Evolutionary conservation across 2,329 filamentous ascomycete genomes (phyloP), one percentile per base, ranked within the genome.

Genomic region (Cladosporium sp.): DNA sequence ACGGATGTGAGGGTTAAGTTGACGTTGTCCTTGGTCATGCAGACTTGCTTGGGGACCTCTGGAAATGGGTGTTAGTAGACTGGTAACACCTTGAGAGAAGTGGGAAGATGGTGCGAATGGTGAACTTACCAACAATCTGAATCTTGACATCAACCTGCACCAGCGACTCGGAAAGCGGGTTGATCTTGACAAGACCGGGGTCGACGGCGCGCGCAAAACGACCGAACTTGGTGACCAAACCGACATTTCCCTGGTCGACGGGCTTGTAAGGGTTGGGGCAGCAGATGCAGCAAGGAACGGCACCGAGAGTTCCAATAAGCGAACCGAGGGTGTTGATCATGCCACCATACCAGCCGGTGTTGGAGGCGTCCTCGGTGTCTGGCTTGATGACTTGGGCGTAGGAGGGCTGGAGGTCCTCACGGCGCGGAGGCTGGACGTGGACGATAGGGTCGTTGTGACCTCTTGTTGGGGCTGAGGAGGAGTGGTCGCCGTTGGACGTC

Each of bases 1-100:
- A 98, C 93, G 5, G 88, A 95, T 41, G 91, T 97, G 59, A 98
- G 78, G 62, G 91, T 85, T 36, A 98, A 78, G 39, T 88, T 95
- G 56, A 97, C 93, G 64, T 98, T 98, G 78, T 98, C 93, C 76
- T 97, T 97, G 69, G 93, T 98, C 91, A 98, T 98, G 78, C 93
- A 97, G 55, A 92, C 83, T 72, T 98, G 93, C 72, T 91, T 84
- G 15, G 92, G 92, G 19, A 98, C 93, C 76, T 98, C 86, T 45
- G 42, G 8, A 9, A 71, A 61, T 36, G 15, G 9, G 39, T 13
- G 36, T 30, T 20, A 25, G 38, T 52, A 29, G 33, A 43, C 7
- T 33, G 27, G 6, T 15, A n/a, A 27, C 7, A 11, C 15, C 11
- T 5, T 35, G 32, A 16, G n/a, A n/a, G n/a, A n/a, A n/a, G n/a